A percentile compares a stretch with the other conserved stretches of the same genome.
These are phyloP conservation scores for Pseudogymnoascus sp. DNA, from an alignment of 2,329 filamentous ascomycete species.

Conservation along the genomic window DNA sequence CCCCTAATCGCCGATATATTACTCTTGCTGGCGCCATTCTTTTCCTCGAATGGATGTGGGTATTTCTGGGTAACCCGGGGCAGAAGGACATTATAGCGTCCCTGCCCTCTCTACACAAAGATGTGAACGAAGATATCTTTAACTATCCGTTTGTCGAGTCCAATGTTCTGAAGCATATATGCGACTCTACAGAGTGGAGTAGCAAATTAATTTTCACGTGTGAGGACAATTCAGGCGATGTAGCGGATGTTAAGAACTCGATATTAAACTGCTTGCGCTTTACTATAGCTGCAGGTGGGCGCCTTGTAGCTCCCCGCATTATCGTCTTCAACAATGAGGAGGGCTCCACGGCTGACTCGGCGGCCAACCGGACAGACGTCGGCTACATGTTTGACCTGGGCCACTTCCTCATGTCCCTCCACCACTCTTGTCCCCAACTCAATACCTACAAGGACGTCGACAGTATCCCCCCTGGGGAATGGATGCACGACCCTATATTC, in stretches of 20 bases:
- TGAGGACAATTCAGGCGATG: constrained; percentile 32
- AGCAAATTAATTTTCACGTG: constrained; percentile 31
- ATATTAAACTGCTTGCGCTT: constrained; percentile 35
- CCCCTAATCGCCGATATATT: constrained; percentile 16
- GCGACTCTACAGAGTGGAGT: constrained; percentile 26
- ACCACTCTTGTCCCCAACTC: neutral
- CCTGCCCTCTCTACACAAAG: neutral
- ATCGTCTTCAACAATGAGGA: constrained; percentile 27
- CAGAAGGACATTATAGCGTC: neutral
- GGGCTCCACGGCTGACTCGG: neutral
- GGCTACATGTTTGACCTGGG: neutral
- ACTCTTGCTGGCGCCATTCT: constrained; percentile 13
- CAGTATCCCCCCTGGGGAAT: neutral
- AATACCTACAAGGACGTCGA: neutral
- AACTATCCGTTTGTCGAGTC: constrained; percentile 32
- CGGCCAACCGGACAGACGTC: neutral
- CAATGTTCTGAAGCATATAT: constrained; percentile 28
- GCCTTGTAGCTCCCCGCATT: constrained; percentile 31
- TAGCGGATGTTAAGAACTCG: constrained; percentile 33
- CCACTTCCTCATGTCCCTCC: neutral
- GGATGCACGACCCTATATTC: neutral
- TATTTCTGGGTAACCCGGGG: constrained; percentile 16
- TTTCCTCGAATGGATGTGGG: constrained; percentile 17
- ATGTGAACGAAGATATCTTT: constrained; percentile 19
- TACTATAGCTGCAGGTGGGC: constrained; percentile 30